These are phyloP conservation scores for Psidium friedrichsthalianum DNA, from an alignment of 345 rosid species.

Conservation along the genomic window DNA sequence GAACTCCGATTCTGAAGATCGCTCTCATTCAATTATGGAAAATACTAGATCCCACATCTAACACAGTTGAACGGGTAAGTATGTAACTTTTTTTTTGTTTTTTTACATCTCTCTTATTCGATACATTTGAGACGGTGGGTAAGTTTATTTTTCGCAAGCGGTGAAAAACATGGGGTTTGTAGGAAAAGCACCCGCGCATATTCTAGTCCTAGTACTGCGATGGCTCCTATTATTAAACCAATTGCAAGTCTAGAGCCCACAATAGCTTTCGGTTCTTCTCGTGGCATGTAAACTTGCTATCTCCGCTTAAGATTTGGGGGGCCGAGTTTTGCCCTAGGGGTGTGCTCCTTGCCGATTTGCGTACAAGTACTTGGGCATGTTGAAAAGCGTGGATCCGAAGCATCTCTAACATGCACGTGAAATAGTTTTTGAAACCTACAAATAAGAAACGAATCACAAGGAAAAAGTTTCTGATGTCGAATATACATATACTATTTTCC, in stretches of 20 bases:
- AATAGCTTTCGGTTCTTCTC: not conserved
- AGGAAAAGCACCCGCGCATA: accelerated
- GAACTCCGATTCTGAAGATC: not conserved
- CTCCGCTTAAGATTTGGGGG: not conserved
- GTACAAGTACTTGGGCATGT: not conserved
- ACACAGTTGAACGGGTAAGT: too few relatives aligned
- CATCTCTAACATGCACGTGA: not conserved
- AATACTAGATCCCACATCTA: too few relatives aligned
- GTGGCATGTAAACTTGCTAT: not conserved
- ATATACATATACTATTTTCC: not conserved
- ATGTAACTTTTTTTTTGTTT: not conserved
- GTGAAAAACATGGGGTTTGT: accelerated
- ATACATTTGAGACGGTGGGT: not conserved
- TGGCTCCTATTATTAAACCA: not conserved
- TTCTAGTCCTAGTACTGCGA: not conserved
- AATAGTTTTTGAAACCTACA: not conserved
- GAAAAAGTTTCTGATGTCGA: not conserved
- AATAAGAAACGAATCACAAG: not conserved
- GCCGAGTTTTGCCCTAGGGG: not conserved
- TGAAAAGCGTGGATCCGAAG: not conserved
- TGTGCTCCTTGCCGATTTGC: not conserved
- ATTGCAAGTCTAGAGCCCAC: not conserved
- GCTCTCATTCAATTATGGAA: too few relatives aligned
- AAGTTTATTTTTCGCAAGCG: not conserved
- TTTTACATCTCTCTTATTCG: not conserved